These are phyloP conservation scores for Avicennia marina DNA, from an alignment of 257 asterid genomes.

Conservation along the genomic window DNA sequence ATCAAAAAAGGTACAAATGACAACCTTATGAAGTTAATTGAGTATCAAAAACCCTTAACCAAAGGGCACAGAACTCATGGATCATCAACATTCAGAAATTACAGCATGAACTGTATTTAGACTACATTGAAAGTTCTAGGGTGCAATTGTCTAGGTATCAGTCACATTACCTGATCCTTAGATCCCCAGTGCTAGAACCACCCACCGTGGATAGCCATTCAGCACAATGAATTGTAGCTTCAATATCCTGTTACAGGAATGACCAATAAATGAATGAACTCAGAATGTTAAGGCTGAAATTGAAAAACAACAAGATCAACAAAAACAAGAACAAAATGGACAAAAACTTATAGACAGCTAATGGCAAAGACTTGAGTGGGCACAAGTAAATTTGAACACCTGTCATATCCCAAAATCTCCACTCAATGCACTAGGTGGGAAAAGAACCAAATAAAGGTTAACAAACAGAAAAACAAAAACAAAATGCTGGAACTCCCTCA, in stretches of 20 bases:
- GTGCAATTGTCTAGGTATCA: slow-evolving; percentile 5
- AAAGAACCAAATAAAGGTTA: slow-evolving; percentile 1
- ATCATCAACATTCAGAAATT: slow-evolving; percentile 14
- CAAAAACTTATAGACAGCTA: background rate
- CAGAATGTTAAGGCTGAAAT: slow-evolving; percentile 4
- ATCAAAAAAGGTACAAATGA: too few species aligned
- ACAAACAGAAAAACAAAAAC: slow-evolving; percentile 9
- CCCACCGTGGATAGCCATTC: slow-evolving; percentile 99
- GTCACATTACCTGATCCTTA: slow-evolving; percentile 68
- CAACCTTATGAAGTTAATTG: too few species aligned
- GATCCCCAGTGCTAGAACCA: slow-evolving; percentile 95
- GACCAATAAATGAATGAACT: slow-evolving; percentile 33
- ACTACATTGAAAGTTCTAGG: background rate
- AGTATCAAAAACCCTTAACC: too few species aligned
- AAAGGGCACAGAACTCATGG: too few species aligned
- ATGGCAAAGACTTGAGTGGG: slow-evolving; percentile 2
- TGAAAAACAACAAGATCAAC: background rate
- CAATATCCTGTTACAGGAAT: slow-evolving; percentile 90
- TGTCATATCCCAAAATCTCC: background rate
- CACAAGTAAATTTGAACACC: slow-evolving; percentile 13
- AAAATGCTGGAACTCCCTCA: slow-evolving; percentile 6
- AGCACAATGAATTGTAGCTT: slow-evolving; percentile 99
- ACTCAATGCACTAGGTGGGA: background rate
- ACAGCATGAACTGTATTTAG: background rate
- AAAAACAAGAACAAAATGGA: slow-evolving; percentile 19